These are phyloP conservation scores for Penicillium sp. DNA, from an alignment of 2,329 filamentous ascomycete genomes.

Conservation along the genomic window DNA sequence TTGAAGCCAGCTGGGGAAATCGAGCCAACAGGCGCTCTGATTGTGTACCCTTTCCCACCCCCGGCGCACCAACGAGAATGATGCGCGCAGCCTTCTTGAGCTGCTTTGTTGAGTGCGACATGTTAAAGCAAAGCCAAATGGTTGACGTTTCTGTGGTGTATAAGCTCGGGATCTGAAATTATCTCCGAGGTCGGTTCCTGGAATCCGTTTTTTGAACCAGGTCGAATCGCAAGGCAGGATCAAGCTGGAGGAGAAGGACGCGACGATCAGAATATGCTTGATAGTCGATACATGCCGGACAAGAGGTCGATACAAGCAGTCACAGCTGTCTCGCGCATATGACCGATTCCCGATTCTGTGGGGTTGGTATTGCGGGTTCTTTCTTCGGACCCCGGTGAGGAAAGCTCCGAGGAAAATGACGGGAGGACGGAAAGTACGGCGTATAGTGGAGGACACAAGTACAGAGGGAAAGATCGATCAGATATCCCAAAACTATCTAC, in stretches of 20 bases:
- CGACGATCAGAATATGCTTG: slow-evolving; percentile 2
- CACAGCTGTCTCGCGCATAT: slow-evolving; percentile 17
- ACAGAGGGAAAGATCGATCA: not conserved
- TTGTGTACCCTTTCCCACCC: slow-evolving; percentile 96
- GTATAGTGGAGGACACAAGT: slow-evolving; percentile 1
- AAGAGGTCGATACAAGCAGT: slow-evolving; percentile 12
- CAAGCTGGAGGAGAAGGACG: not conserved
- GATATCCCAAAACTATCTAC: not conserved
- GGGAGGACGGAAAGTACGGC: slow-evolving; percentile 1
- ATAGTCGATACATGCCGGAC: slow-evolving; percentile 17
- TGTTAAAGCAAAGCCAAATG: slow-evolving; percentile 17
- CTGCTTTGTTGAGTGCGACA: slow-evolving; percentile 49
- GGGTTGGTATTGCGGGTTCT: slow-evolving; percentile 32
- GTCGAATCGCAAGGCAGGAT: not conserved
- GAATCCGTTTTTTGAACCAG: slow-evolving; percentile 7
- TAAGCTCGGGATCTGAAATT: slow-evolving; percentile 11
- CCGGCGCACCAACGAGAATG: slow-evolving; percentile 93
- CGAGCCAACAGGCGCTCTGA: slow-evolving; percentile 82
- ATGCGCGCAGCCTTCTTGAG: slow-evolving; percentile 83
- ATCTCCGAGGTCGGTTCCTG: slow-evolving; percentile 15
- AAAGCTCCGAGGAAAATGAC: slow-evolving; percentile 25
- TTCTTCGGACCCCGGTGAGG: slow-evolving; percentile 42
- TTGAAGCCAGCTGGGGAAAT: slow-evolving; percentile 85
- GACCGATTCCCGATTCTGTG: slow-evolving; percentile 30
- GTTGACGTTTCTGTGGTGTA: slow-evolving; percentile 4